Evolutionary conservation across 2,329 filamentous ascomycete species (phyloP).

Genomic region (Scedosporium apiospermum): DNA sequence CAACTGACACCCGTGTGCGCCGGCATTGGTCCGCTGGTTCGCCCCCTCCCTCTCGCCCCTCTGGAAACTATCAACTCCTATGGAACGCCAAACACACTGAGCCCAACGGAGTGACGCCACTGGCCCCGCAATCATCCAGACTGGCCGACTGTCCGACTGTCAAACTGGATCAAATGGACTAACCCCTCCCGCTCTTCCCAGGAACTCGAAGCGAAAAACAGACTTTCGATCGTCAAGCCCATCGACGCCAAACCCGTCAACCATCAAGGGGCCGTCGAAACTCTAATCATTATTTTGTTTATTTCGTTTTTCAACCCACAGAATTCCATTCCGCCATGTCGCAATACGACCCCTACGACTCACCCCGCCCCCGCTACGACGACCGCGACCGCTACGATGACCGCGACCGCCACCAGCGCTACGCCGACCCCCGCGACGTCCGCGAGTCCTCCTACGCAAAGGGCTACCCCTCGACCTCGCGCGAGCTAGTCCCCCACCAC

Average conservation of each 20-base stretch:
- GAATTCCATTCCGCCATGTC: conserved; percentile 18
- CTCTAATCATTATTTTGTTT: conserved; percentile 4
- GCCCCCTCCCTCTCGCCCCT: too few relatives aligned
- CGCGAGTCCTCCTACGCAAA: conserved; percentile 26
- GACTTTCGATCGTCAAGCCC: neutral
- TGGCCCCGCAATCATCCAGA: neutral
- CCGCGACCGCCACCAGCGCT: conserved; percentile 41
- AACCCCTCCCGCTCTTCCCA: neutral
- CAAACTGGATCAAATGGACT: neutral
- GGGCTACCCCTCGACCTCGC: conserved; percentile 26
- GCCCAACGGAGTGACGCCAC: neutral
- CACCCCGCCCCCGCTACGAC: conserved; percentile 24
- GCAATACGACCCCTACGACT: conserved; percentile 46
- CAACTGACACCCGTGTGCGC: too few relatives aligned
- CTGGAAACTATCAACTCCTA: too few relatives aligned
- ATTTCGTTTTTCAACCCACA: conserved; percentile 1
- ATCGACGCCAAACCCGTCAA: neutral
- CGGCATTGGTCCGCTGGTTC: too few relatives aligned
- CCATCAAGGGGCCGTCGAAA: neutral
- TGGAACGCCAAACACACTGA: neutral
- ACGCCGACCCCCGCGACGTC: conserved; percentile 39
- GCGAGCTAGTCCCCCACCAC: conserved; percentile 45
- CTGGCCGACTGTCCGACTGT: neutral
- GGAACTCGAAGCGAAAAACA: neutral
- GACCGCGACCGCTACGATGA: conserved; percentile 23